Evolutionary conservation across 208 protist species (phyloP).

Genomic region (Endotrypanum monterogeii): DNA sequence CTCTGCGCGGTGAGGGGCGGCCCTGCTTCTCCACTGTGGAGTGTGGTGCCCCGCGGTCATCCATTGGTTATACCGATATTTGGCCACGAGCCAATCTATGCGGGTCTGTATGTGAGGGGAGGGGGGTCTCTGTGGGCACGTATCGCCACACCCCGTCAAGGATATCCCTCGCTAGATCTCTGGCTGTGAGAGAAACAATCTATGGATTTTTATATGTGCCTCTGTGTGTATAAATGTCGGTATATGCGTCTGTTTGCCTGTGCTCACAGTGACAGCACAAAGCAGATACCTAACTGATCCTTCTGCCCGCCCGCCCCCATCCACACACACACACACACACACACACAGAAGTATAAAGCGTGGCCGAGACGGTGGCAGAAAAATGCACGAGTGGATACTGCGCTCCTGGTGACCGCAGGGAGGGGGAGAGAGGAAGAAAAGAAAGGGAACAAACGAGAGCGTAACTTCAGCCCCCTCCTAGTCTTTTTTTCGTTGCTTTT

Average conservation of each 20-base stretch:
- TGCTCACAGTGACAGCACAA: not conserved
- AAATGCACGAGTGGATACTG: too few species aligned
- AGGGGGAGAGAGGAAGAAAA: not conserved
- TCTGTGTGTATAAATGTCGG: not conserved
- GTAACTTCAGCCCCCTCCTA: not conserved
- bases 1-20: slow-evolving; percentile 10
- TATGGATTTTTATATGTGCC: not conserved
- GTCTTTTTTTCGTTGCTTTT: not conserved
- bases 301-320: not conserved
- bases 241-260: not conserved
- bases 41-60: not conserved
- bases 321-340: not conserved
- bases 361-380: not conserved
- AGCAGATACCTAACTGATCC: too few species aligned
- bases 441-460: not conserved
- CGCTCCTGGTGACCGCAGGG: too few species aligned
- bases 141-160: not conserved
- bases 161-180: not conserved
- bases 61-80: not conserved
- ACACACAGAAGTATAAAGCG: too few species aligned
- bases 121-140: not conserved
- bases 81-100: not conserved
- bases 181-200: not conserved
- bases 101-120: not conserved
- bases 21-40: slow-evolving; percentile 14